Conservation (phyloP, 1,139 yeast genomes). For the Pichia inconspicua region DNA sequence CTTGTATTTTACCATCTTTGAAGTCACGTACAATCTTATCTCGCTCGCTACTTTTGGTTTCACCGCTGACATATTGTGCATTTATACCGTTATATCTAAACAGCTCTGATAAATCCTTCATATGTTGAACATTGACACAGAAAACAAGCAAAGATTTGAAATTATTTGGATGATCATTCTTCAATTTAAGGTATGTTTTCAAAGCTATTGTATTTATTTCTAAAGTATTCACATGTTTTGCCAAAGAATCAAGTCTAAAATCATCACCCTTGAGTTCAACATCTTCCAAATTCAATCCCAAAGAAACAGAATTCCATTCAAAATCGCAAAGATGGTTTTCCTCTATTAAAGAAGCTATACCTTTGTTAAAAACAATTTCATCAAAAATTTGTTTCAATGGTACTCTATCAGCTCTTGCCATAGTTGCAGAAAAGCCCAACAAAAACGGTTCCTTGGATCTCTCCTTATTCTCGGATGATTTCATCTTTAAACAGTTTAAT, state of each 20-base stretch:
- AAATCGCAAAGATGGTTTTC: constrained; percentile 68
- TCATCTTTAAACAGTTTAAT: constrained; percentile 39
- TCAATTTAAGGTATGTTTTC: constrained; percentile 47
- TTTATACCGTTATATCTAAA: constrained; percentile 56
- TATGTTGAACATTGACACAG: constrained; percentile 69
- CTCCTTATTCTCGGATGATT: constrained; percentile 24
- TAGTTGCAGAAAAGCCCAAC: constrained; percentile 85
- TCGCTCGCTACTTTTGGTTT: constrained; percentile 49
- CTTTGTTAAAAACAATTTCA: constrained; percentile 65
- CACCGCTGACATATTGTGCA: constrained; percentile 70
- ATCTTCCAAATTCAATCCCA: constrained; percentile 32
- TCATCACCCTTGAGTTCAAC: constrained; percentile 37
- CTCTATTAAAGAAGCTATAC: constrained; percentile 57
- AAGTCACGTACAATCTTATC: constrained; percentile 49
- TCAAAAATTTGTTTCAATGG: constrained; percentile 59
- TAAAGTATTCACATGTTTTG: constrained; percentile 47
- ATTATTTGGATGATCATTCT: constrained; percentile 23
- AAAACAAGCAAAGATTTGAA: constrained; percentile 67
- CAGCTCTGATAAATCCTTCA: constrained; percentile 44
- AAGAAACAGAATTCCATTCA: constrained; percentile 50
- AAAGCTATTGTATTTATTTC: constrained; percentile 50
- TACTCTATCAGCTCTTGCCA: constrained; percentile 58
- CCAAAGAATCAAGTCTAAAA: constrained; percentile 44
- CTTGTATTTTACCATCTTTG: constrained; percentile 54
- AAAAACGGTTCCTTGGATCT: constrained; percentile 33